Conservation (phyloP, 352 stramenopile species). For the Peronospora belbahrii region DNA sequence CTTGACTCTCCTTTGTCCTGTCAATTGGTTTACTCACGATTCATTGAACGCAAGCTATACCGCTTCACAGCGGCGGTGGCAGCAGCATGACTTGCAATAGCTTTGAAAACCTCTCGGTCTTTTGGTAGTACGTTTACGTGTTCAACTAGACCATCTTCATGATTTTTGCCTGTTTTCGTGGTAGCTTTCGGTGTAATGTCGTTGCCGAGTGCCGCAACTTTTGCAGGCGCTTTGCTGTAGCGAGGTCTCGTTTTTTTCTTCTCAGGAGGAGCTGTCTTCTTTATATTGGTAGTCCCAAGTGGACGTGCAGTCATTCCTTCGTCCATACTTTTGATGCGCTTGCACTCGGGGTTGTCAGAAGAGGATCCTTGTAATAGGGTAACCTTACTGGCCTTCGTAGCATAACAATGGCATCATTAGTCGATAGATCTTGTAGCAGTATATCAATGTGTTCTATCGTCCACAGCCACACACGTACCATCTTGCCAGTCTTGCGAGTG, state of each 20-base stretch:
- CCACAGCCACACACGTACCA: conserved; percentile 7
- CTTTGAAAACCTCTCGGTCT: conserved; percentile 47
- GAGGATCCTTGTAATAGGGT: conserved; percentile 9
- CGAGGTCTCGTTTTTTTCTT: conserved; percentile 18
- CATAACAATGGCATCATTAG: neutral
- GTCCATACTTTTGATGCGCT: conserved; percentile 25
- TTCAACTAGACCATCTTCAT: conserved; percentile 12
- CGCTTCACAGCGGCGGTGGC: conserved; percentile 44
- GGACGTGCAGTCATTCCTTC: neutral
- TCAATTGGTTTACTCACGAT: neutral
- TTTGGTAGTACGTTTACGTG: conserved; percentile 24
- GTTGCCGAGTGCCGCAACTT: neutral
- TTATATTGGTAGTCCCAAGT: conserved; percentile 6
- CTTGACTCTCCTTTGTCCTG: neutral
- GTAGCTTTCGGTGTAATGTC: conserved; percentile 10
- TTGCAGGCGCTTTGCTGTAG: conserved; percentile 3
- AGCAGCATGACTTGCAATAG: conserved; percentile 50
- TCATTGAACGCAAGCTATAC: conserved; percentile 40
- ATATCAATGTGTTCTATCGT: neutral
- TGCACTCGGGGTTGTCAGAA: conserved; percentile 16
- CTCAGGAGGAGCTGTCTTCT: conserved; percentile 7
- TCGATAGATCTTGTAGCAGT: neutral
- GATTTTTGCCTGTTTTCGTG: conserved; percentile 9
- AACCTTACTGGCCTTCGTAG: conserved; percentile 9
- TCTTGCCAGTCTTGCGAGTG: conserved; percentile 16